Base-by-base conservation (phyloP, 257 asterid genomes). In the Schizonepeta tenuifolia region DNA sequence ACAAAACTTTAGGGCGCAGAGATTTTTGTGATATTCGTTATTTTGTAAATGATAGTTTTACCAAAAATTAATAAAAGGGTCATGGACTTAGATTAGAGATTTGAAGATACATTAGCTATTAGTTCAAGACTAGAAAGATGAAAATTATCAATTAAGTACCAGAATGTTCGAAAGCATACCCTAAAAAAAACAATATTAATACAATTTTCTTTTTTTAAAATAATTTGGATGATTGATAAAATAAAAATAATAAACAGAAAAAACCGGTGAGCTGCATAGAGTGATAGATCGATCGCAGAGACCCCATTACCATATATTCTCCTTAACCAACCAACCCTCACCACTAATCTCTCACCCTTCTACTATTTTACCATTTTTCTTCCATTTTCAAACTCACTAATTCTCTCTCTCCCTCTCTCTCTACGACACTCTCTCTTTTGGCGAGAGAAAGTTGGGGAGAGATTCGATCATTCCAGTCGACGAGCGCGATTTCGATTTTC, bases 271-370 rank as follows among this genome's bases (percentile, higher is more conserved):
- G 55, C 56, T 26, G 12, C 13, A 12, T 1, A 15, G 65, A 59
- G 22, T 60, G 66, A 24, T 24, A 24, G 26, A 24, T 13, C 31
- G 73, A 57, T 24, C 40, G 57, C 53, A 33, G 17, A 35, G 65
- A 53, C 59, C 40, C 73, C 59, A 26, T 38, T 40, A 11, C 67
- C 78, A 56, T 56, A 40, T 18, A 57, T n/a, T 35, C 66, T 59
- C 38, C 44, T 40, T 18, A 47, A 65, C 38, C 79, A 69, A 68
- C 69, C 82, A 61, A 61, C 76, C 72, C 76, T 59, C 78, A 72
- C 76, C 82, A 54, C 79, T 72, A 62, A 78, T 73, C 82, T 73
- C 73, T 73, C 79, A 40, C 47, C 2, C 36, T 62, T 44, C 33
- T 67, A 3, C 68, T 77, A 28, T 77, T 78, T 58, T 68, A 59